Base-by-base conservation (phyloP, 1,284 basidiomycete genomes). In the Boletellus deceptivus region DNA sequence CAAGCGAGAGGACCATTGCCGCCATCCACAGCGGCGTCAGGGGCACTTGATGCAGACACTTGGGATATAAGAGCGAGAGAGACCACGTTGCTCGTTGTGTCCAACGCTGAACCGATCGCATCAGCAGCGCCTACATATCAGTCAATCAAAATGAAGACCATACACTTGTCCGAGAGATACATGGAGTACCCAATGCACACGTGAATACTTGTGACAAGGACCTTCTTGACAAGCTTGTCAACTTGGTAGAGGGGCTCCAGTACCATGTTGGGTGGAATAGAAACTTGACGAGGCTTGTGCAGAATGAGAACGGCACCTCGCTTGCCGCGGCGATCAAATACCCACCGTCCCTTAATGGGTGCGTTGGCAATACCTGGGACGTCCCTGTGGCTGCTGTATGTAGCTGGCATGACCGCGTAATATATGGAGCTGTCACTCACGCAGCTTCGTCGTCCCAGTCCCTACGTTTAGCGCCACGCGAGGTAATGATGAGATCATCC, bases 121-220 rank as follows among this genome's bases (percentile, higher is more conserved):
- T 60, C n/a, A 64, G 31, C 4, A 4, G 29, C 3, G 11, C 17
- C 10, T 7, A 6, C 4, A 4, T 7, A n/a, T 11, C 1, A 5
- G 34, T 10, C n/a, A 3, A 34, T 8, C 4, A 5, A 4, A 14
- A 34, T 34, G 36, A 14, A 3, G 16, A 35, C 0, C 49, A 10
- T 41, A 61, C 59, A 35, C 18, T 43, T 59, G 39, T 61, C 50
- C 3, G 61, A 63, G 8, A 61, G 50, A n/a, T 61, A 61, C 40
- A 63, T 49, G 5, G 41, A 52, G 22, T 54, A 63, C 2, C 53
- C 59, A 7, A 61, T 48, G n/a, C 59, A 61, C 0, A 33, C 27
- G n/a, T 57, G 34, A 9, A 50, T 46, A n/a, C 36, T 61, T 4
- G 51, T 61, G 44, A 63, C 47, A 22, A 63, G 42, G 14, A 42